Base-by-base conservation (phyloP, 2,329 filamentous ascomycete species). In the Ascomycota sp. region DNA sequence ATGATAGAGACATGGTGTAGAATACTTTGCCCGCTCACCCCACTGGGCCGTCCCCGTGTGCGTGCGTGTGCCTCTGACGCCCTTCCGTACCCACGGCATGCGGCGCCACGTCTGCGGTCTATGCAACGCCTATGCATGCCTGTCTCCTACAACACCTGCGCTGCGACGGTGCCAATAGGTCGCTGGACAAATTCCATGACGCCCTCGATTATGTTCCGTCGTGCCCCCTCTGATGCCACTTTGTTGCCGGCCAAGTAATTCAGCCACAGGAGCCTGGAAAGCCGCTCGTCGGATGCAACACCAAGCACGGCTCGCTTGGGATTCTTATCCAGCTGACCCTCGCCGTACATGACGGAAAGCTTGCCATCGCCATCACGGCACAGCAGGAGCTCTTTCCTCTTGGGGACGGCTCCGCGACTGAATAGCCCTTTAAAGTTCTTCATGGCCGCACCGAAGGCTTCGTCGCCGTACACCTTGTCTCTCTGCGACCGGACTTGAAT, bases 231-330 rank as follows among this genome's bases (percentile, higher is more conserved):
- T 40, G 81, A 91, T 25, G 83, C 83, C 8, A 93, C 83, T 45
- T 74, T 82, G 51, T 71, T 77, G 0, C 89, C 89, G 5, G 72
- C 81, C 26, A 98, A 60, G 54, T 92, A 98, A 43, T 84, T 77
- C 49, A 93, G 56, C 86, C 86, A 95, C 16, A 95, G 58, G 38
- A 86, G 57, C 37, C 79, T 69, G 36, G 77, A 76, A 9, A 98
- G 61, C 35, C 86, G 63, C 58, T 89, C 79, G 47, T 95, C 89
- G 0, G 54, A 45, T 1, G 95, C 72, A 0, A 63, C 58, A 2
- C 89, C 89, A 43, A 95, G 51, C 6, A 61, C 50, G 52, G 66
- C 51, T 59, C 62, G 54, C 33, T 53, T 57, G 37, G 45, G 44
- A 44, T 52, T 43, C 48, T 51, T 42, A 48, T 57, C 48, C 49